Evolutionary conservation across 441 rosid species (phyloP).

Genomic region (Gossypium laxum): DNA sequence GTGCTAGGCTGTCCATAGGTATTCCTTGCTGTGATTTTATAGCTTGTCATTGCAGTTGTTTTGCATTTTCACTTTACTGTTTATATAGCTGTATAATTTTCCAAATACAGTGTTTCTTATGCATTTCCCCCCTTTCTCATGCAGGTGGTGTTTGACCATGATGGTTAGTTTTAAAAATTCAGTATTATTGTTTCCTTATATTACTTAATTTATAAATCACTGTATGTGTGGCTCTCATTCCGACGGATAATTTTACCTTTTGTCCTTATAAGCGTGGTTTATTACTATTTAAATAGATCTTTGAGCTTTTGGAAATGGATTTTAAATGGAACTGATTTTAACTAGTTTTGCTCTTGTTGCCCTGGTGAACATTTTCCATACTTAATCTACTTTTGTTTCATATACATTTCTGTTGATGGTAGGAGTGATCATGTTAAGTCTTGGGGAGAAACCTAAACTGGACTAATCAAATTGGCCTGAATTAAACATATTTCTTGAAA

Average conservation of each 20-base stretch:
- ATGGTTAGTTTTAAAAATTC: slow-evolving; percentile 49
- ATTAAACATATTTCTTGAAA: neutral
- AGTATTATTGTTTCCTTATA: neutral
- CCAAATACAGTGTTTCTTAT: neutral
- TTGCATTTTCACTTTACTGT: neutral
- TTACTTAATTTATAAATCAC: neutral
- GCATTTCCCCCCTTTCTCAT: slow-evolving; percentile 13
- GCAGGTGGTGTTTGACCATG: slow-evolving; percentile 99
- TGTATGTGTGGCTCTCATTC: neutral
- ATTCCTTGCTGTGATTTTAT: slow-evolving; percentile 1
- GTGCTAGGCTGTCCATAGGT: neutral
- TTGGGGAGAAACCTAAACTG: neutral
- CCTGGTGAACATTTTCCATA: neutral
- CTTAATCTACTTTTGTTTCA: neutral
- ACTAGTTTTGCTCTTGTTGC: neutral
- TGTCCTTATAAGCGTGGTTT: neutral
- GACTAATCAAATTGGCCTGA: neutral
- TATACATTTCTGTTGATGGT: neutral
- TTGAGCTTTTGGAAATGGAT: slow-evolving; percentile 5
- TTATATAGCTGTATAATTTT: neutral
- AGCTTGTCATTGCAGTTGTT: neutral
- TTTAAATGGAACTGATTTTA: neutral
- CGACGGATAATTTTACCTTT: neutral
- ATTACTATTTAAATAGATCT: neutral
- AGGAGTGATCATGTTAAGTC: neutral